Percentiles rank a stretch among this genome's conserved stretches.
These are phyloP conservation scores for Akanthomyces dipterigenus DNA, from an alignment of 2,329 filamentous ascomycete genomes.

Conservation along the genomic window DNA sequence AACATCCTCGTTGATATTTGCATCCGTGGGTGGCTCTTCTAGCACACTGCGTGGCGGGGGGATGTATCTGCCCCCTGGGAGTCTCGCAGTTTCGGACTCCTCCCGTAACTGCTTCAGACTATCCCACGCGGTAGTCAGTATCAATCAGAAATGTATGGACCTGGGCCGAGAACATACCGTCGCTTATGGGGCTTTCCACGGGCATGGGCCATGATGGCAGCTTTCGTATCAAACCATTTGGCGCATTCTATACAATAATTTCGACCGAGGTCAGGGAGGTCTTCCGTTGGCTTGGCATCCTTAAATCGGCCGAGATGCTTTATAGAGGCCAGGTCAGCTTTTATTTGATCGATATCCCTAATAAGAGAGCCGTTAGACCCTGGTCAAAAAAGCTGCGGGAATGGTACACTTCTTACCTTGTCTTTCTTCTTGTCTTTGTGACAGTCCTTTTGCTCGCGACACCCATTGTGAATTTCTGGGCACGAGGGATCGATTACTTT, in stretches of 20 bases:
- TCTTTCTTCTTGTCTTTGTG: conserved; percentile 67
- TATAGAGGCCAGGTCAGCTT: conserved; percentile 70
- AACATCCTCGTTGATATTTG: conserved; percentile 56
- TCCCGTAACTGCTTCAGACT: conserved; percentile 78
- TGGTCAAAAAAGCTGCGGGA: background rate
- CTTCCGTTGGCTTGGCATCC: conserved; percentile 71
- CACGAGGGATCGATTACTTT: background rate
- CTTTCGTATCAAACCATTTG: conserved; percentile 89
- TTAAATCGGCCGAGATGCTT: conserved; percentile 77
- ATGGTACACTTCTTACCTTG: conserved; percentile 44
- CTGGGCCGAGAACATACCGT: conserved; percentile 39
- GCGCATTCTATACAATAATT: conserved; percentile 90
- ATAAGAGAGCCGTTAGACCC: conserved; percentile 29
- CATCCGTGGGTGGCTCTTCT: conserved; percentile 32
- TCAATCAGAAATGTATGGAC: background rate
- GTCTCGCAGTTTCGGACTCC: conserved; percentile 24
- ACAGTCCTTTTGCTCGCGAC: conserved; percentile 59
- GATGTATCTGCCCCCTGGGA: conserved; percentile 6
- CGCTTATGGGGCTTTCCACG: conserved; percentile 92
- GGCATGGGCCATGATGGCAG: conserved; percentile 66
- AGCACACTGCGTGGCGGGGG: background rate
- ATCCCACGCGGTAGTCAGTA: conserved; percentile 16
- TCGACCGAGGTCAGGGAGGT: conserved; percentile 77
- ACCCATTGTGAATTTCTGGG: conserved; percentile 50
- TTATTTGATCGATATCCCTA: conserved; percentile 90